phyloP scores from a whole-genome alignment of 306 rosid genomes.

The Vigna angularis region DNA sequence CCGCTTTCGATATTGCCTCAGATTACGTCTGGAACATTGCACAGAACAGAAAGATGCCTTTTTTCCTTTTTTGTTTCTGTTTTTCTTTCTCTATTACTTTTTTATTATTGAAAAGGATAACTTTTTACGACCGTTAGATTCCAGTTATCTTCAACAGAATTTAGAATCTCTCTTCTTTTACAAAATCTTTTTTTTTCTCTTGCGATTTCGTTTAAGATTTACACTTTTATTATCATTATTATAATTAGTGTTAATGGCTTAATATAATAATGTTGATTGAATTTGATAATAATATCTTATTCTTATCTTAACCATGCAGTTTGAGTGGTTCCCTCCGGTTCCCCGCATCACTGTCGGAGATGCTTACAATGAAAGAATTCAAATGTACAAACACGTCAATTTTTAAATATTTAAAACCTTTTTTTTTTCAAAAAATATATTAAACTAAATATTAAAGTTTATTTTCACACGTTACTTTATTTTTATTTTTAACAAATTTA shows the following conservation, averaged over 20 bases:
- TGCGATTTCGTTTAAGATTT: constrained; percentile 43
- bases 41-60: constrained; percentile 58
- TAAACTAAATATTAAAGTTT: no score
- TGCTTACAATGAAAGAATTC: constrained; percentile 70
- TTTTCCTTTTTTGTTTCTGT: constrained; percentile 28
- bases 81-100: constrained; percentile 11
- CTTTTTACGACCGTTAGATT: constrained; percentile 74
- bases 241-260: neutral
- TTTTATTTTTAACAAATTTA: no score
- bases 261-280: constrained; percentile 11
- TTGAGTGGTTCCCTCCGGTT: constrained; percentile 64
- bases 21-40: constrained; percentile 57
- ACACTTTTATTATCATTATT: constrained; percentile 7
- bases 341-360: constrained; percentile 76
- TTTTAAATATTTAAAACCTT: no score
- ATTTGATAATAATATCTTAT: constrained; percentile 41
- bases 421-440: no score
- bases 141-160: constrained; percentile 59
- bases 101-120: constrained; percentile 48
- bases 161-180: constrained; percentile 66
- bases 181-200: constrained; percentile 38
- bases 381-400: neutral
- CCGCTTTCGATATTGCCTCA: constrained; percentile 58
- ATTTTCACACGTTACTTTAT: no score
- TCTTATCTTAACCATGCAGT: constrained; percentile 52